Base-by-base conservation (phyloP, 2,329 filamentous ascomycete genomes). In the Cladosporium velox region DNA sequence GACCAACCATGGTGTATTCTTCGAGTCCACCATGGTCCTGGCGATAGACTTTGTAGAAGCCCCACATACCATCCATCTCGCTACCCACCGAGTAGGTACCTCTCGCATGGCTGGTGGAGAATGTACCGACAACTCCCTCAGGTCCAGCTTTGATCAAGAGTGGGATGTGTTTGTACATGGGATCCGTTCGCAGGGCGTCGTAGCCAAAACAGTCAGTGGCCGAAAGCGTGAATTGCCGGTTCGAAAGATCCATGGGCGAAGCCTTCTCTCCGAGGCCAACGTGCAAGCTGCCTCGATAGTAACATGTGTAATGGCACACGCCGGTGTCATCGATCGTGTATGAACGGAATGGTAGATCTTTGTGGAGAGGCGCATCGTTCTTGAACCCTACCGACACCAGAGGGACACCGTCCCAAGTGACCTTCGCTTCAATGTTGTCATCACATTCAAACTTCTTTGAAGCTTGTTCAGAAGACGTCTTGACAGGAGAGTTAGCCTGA, bases 1-100 rank as follows among this genome's bases (percentile, higher is more conserved):
- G 83, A 14, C 89, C 90, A 1, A 90, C 82, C 58, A 92, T 85
- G 26, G 88, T 79, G 70, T 91, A 91, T 77, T 91, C 85, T 73
- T 92, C 90, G 0, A 92, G 79, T 0, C 90, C 90, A 26, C 90
- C 90, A 68, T 89, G 85, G 67, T 90, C 88, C 76, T 92, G 90
- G 8, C 89, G 84, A 71, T 90, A 91, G 24, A 90, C 88, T 75
- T 91, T 91, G 83, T 87, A 91, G 66, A 85, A 85, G 0, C 90
- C 90, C 88, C 89, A 92, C 78, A 91, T 85, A 32, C 90, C 89
- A 72, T 92, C 90, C 77, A 92, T 89, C 75, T 92, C 90, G 1
- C 87, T 86, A 2, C 90, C 90, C 8, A 92, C 81, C 10, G 85
- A 86, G 80, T 88, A 91, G 18, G 83, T 84, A 0, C 88, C 89